These are phyloP conservation scores for Sphagnum magellanicum DNA, from an alignment of 228 moss, liverwort and hornwort genomes.

Conservation along the genomic window DNA sequence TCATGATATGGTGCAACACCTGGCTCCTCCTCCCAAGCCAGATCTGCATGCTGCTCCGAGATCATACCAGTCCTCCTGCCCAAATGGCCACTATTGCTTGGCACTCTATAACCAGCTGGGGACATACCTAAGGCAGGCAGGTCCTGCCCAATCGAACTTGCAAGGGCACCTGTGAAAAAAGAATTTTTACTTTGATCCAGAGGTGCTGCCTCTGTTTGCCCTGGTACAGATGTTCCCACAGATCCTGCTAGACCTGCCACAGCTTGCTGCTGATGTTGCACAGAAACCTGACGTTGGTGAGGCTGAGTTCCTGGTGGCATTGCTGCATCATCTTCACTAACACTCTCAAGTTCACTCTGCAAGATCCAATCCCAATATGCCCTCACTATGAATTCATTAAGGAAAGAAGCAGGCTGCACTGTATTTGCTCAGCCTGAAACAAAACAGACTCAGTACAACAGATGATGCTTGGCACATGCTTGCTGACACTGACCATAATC, in stretches of 20 bases:
- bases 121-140: constrained; percentile 57
- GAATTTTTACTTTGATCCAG: constrained; percentile 79
- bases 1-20: constrained; percentile 25
- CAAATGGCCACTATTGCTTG: constrained; percentile 44
- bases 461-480: background rate
- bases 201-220: constrained; percentile 32
- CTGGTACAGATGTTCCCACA: constrained; percentile 49
- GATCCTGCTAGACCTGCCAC: constrained; percentile 24
- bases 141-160: constrained; percentile 83
- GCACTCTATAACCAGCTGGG: constrained; percentile 27
- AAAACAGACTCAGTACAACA: background rate
- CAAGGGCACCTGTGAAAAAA: constrained; percentile 83
- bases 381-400: background rate
- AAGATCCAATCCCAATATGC: constrained; percentile 1
- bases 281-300: constrained; percentile 27
- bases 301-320: constrained; percentile 83
- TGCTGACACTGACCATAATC: background rate
- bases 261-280: constrained; percentile 23
- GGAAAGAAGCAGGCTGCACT: background rate
- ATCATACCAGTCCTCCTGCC: constrained; percentile 49
- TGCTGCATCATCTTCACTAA: constrained; percentile 78
- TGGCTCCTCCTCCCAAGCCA: constrained; percentile 48
- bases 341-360: constrained; percentile 80
- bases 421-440: background rate
- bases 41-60: constrained; percentile 46